Conservation (phyloP, 441 rosid species). For the Pelargonium citronellum region DNA sequence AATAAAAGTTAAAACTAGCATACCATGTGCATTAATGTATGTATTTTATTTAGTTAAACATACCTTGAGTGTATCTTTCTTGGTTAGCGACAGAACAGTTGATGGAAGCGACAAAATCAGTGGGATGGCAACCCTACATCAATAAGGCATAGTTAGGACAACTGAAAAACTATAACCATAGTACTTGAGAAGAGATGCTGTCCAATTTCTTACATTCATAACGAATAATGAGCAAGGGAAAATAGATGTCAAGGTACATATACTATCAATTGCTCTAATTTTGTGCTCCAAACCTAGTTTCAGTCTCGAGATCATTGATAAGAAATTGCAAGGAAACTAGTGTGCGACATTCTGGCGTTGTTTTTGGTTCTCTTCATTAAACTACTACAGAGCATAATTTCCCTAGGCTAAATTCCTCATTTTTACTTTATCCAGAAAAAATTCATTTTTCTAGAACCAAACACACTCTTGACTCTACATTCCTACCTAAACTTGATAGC, state of each 20-base stretch:
- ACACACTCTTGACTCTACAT: background rate
- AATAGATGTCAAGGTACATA: background rate
- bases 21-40: background rate
- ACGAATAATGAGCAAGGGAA: too few species aligned
- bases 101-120: constrained; percentile 78
- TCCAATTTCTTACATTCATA: too few species aligned
- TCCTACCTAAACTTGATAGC: constrained; percentile 1
- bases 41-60: constrained; percentile 12
- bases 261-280: background rate
- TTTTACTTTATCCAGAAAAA: background rate
- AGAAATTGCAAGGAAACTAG: background rate
- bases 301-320: background rate
- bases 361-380: background rate
- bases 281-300: background rate
- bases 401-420: background rate
- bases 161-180: background rate
- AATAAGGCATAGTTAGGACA: constrained; percentile 9
- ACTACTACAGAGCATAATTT: background rate
- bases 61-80: constrained; percentile 67
- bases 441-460: background rate
- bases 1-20: background rate
- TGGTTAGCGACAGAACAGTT: constrained; percentile 75
- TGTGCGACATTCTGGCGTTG: background rate
- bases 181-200: background rate
- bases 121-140: constrained; percentile 69